Percentiles rank a stretch among this genome's conserved stretches.
phyloP scores from a whole-genome alignment of 768 basidiomycete genomes.

The Boletus fagicola region DNA sequence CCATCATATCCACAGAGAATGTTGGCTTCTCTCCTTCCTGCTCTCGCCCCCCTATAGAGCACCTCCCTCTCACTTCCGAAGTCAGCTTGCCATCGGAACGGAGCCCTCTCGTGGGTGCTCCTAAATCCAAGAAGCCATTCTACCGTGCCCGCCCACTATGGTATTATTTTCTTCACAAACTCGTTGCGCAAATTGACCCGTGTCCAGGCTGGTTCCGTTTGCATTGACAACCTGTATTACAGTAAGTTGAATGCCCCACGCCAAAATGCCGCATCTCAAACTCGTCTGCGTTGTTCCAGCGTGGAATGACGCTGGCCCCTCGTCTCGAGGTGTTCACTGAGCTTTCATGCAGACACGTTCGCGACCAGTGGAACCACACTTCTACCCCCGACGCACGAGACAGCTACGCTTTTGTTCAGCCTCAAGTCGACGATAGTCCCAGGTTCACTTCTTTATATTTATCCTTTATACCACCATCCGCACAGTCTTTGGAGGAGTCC shows the following conservation, averaged over 20 bases:
- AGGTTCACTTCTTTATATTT: conserved; percentile 13
- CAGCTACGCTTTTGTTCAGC: background rate
- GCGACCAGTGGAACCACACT: conserved; percentile 43
- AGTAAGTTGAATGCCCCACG: conserved; percentile 39
- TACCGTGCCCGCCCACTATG: conserved; percentile 51
- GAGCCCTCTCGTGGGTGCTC: conserved; percentile 31
- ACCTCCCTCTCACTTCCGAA: conserved; percentile 12
- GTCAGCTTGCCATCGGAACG: conserved; percentile 30
- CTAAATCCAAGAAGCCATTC: conserved; percentile 42
- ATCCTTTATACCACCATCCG: conserved; percentile 1
- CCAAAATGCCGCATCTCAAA: background rate
- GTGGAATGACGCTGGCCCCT: conserved; percentile 76
- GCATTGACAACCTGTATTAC: conserved; percentile 64
- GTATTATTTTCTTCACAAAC: conserved; percentile 23
- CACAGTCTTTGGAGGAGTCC: conserved; percentile 13
- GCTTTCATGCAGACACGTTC: conserved; percentile 64
- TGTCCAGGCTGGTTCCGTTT: conserved; percentile 66
- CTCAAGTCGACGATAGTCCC: conserved; percentile 7
- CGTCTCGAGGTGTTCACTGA: conserved; percentile 79
- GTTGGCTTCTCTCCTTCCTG: conserved; percentile 24
- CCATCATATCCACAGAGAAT: conserved; percentile 37
- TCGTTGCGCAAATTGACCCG: conserved; percentile 7
- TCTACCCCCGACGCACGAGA: background rate
- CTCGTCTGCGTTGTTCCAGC: conserved; percentile 41
- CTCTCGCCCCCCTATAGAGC: conserved; percentile 21